Conservation (phyloP, 768 basidiomycete species). For the Auricularia cornea region DNA sequence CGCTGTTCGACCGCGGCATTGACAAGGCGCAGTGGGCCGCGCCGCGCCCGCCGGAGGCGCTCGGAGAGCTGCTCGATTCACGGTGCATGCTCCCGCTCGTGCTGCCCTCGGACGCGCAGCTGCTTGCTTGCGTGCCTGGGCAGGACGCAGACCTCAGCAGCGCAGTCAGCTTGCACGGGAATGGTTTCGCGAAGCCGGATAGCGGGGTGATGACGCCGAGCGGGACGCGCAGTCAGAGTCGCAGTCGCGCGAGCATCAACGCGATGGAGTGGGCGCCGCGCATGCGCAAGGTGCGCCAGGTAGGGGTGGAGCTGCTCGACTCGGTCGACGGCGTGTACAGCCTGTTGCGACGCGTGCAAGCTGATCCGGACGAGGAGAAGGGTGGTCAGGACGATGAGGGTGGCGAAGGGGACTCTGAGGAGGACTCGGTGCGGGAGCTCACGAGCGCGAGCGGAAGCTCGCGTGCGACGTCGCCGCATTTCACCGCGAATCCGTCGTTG, state of each 20-base stretch:
- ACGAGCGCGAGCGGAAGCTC: neutral
- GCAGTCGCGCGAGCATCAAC: slow-evolving; percentile 25
- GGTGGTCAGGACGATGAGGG: slow-evolving; percentile 30
- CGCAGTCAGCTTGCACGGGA: neutral
- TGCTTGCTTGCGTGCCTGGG: slow-evolving; percentile 53
- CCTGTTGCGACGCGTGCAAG: slow-evolving; percentile 1
- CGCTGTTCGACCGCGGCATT: slow-evolving; percentile 62
- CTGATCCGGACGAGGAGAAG: neutral
- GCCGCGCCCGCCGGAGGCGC: slow-evolving; percentile 63
- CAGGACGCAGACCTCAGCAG: slow-evolving; percentile 1
- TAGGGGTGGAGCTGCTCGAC: slow-evolving; percentile 50
- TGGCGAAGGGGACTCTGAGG: slow-evolving; percentile 22
- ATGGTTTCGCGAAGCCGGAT: too few relatives aligned
- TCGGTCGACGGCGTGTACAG: slow-evolving; percentile 53
- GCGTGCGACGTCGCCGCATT: neutral
- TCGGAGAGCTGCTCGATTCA: slow-evolving; percentile 89
- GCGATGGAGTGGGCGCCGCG: slow-evolving; percentile 52
- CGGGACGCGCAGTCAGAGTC: slow-evolving; percentile 30
- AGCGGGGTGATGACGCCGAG: slow-evolving; percentile 19
- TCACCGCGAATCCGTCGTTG: neutral
- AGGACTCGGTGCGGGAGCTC: slow-evolving; percentile 10
- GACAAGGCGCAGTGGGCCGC: slow-evolving; percentile 73
- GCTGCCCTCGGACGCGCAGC: slow-evolving; percentile 72
- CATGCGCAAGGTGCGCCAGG: slow-evolving; percentile 52
- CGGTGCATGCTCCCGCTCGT: slow-evolving; percentile 85